Conservation (phyloP, 1,139 yeast species). For the Yamadazyma songkhlaensis region DNA sequence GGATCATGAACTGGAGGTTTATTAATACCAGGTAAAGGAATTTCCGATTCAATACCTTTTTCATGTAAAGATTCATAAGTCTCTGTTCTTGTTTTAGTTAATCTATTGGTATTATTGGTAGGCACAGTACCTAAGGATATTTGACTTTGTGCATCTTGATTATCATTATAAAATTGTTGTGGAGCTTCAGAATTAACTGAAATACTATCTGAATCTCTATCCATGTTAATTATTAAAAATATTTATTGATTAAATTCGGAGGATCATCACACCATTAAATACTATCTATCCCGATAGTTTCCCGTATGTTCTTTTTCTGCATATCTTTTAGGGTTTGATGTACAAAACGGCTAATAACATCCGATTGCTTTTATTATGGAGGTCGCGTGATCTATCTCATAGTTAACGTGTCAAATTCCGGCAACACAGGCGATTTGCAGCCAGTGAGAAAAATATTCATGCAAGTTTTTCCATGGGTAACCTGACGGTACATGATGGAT, state of each 20-base stretch:
- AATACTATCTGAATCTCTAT: constrained; percentile 1
- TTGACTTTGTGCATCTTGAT: constrained; percentile 43
- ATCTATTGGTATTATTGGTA: constrained; percentile 9
- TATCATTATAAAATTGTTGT: constrained; percentile 8
- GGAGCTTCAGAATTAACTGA: constrained; percentile 5
- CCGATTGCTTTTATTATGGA: neutral
- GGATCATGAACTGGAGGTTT: constrained; percentile 63
- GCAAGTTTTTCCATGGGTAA: constrained; percentile 2
- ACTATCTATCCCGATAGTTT: neutral
- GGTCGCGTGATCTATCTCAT: neutral
- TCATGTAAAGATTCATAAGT: constrained; percentile 65
- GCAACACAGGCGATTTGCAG: neutral
- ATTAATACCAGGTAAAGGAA: constrained; percentile 56
- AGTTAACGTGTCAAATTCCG: neutral
- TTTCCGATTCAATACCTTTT: constrained; percentile 52
- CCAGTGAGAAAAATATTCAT: neutral
- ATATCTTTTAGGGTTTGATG: neutral
- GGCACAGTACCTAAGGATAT: constrained; percentile 20
- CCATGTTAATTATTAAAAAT: neutral
- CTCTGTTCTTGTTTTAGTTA: constrained; percentile 57
- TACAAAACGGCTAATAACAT: neutral
- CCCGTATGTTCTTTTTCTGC: constrained; percentile 1
- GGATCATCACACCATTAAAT: neutral
- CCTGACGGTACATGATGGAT: neutral
- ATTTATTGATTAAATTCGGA: neutral